These are phyloP conservation scores for Boletus reticuloceps DNA, from an alignment of 768 basidiomycete genomes.

Conservation along the genomic window DNA sequence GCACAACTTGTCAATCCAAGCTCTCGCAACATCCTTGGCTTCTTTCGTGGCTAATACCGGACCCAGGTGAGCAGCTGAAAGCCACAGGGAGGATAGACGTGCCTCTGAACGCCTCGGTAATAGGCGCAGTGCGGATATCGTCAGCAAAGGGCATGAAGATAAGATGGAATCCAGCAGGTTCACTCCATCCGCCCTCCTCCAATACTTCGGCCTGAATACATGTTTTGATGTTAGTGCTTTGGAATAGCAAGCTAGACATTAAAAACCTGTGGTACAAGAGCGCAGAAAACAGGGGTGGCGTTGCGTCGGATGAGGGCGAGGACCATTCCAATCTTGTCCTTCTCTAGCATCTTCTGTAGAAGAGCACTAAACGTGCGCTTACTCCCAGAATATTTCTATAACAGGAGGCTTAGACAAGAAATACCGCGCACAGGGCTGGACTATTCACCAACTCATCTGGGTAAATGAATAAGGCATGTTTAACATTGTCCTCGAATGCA, in stretches of 20 bases:
- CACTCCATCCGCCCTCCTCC: slow-evolving; percentile 70
- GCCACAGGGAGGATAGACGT: slow-evolving; percentile 5
- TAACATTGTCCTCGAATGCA: slow-evolving; percentile 84
- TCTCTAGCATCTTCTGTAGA: slow-evolving; percentile 76
- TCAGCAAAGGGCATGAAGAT: slow-evolving; percentile 94
- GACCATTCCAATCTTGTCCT: slow-evolving; percentile 80
- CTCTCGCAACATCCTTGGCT: slow-evolving; percentile 61
- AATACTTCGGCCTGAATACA: slow-evolving; percentile 58
- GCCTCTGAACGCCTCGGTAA: slow-evolving; percentile 68
- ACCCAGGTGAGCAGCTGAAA: not conserved
- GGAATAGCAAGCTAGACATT: not conserved
- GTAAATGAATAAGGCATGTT: slow-evolving; percentile 88
- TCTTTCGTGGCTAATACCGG: slow-evolving; percentile 58
- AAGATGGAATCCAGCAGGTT: slow-evolving; percentile 90
- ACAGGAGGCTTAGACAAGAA: not conserved
- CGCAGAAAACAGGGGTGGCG: slow-evolving; percentile 75
- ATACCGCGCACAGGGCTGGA: not conserved
- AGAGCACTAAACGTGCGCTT: slow-evolving; percentile 90
- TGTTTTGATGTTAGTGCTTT: not conserved
- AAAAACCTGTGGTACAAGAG: slow-evolving; percentile 80
- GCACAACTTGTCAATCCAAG: slow-evolving; percentile 76
- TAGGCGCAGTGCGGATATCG: slow-evolving; percentile 80
- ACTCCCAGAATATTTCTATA: slow-evolving; percentile 79
- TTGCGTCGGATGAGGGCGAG: slow-evolving; percentile 68
- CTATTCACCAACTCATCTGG: slow-evolving; percentile 80